Conservation (phyloP, 2,329 filamentous ascomycete species). For the Fusarium multiceps region DNA sequence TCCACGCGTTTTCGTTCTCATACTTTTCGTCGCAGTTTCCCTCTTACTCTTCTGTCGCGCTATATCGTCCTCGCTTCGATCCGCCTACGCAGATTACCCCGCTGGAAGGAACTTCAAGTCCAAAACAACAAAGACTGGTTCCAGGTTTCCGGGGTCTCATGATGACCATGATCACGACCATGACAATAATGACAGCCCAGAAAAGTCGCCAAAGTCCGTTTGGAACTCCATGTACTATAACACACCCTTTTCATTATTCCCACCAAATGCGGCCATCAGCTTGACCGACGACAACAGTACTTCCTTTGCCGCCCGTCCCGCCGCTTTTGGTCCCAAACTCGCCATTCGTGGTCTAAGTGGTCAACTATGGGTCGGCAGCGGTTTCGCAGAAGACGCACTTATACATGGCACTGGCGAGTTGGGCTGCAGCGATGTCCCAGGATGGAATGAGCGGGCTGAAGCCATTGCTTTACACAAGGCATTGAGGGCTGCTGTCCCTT, state of each 20-base stretch:
- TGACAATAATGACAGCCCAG: not conserved
- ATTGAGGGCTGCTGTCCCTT: constrained; percentile 47
- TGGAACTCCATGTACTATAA: constrained; percentile 74
- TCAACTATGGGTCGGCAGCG: constrained; percentile 91
- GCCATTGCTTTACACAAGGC: constrained; percentile 58
- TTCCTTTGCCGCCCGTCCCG: constrained; percentile 92
- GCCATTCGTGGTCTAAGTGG: constrained; percentile 83
- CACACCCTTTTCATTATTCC: constrained; percentile 87
- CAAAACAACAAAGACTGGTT: constrained; percentile 27
- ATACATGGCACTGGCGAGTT: constrained; percentile 80
- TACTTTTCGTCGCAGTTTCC: constrained; percentile 64
- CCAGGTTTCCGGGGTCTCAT: constrained; percentile 23
- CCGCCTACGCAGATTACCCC: constrained; percentile 46
- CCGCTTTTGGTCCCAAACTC: constrained; percentile 88
- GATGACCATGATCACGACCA: constrained; percentile 14
- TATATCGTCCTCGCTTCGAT: constrained; percentile 54
- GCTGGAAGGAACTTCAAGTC: constrained; percentile 43
- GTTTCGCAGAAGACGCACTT: constrained; percentile 83
- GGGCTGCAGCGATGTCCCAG: constrained; percentile 93
- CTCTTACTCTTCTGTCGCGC: constrained; percentile 67
- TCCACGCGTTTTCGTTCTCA: constrained; percentile 65
- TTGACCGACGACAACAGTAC: constrained; percentile 98
- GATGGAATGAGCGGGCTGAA: constrained; percentile 76
- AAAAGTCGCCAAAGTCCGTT: constrained; percentile 42
- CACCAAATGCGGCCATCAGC: constrained; percentile 94